Conservation (phyloP, 805 yeast species). For the Diddensiella caesifluorescens region DNA sequence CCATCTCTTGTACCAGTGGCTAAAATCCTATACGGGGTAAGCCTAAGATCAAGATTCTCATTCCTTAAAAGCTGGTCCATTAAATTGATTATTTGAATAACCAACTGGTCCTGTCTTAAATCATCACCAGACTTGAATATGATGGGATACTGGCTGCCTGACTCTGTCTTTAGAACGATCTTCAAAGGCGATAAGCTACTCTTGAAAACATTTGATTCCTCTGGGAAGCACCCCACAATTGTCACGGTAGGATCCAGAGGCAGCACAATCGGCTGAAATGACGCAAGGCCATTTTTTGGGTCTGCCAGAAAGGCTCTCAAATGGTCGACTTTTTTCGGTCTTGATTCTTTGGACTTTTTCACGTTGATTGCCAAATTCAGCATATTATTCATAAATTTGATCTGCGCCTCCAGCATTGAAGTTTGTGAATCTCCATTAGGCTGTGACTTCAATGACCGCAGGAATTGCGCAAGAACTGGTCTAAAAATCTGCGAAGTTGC, state of each 20-base stretch:
- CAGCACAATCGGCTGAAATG: conserved; percentile 54
- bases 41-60: conserved; percentile 81
- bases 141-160: conserved; percentile 56
- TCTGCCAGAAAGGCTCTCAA: conserved; percentile 55
- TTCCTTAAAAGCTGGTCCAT: conserved; percentile 86
- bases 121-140: conserved; percentile 97
- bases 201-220: conserved; percentile 81
- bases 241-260: conserved; percentile 80
- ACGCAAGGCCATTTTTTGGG: conserved; percentile 35
- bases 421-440: conserved; percentile 28
- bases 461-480: conserved; percentile 44
- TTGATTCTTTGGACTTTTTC: conserved; percentile 65
- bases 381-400: conserved; percentile 60
- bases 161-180: conserved; percentile 60
- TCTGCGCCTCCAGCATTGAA: conserved; percentile 49
- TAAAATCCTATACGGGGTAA: conserved; percentile 83
- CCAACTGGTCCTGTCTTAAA: conserved; percentile 91
- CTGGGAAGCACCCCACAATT: conserved; percentile 71
- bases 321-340: conserved; percentile 67
- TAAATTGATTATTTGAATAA: conserved; percentile 83
- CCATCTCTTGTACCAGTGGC: conserved; percentile 93
- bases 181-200: conserved; percentile 86
- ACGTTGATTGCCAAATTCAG: conserved; percentile 61
- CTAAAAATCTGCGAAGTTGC: conserved; percentile 38
- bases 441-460: conserved; percentile 32